Conservation (phyloP, 164 flowering plant species). For the Santalum album region DNA sequence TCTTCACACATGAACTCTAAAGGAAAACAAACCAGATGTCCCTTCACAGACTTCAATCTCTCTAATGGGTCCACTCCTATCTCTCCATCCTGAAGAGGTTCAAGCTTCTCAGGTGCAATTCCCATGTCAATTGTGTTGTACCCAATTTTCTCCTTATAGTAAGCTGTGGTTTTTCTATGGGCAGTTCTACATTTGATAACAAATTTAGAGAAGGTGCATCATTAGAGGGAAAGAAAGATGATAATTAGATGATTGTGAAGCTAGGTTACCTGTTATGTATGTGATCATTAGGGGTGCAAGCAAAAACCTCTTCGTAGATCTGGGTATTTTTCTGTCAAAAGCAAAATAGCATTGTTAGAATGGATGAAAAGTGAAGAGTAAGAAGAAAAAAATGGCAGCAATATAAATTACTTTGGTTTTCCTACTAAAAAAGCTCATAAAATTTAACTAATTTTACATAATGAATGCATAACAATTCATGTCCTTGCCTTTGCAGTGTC, state of each 20-base stretch:
- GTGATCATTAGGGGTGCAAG: background rate
- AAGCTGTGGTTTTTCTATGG: background rate
- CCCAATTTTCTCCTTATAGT: background rate
- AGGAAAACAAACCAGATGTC: background rate
- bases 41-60: background rate
- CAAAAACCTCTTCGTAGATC: background rate
- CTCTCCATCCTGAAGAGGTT: background rate
- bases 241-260: background rate
- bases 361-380: no score
- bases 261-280: background rate
- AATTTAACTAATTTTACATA: no score
- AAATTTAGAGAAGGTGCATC: background rate
- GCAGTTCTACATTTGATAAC: conserved; percentile 1
- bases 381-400: no score
- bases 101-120: background rate
- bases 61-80: background rate
- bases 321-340: background rate
- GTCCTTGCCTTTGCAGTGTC: conserved; percentile 1
- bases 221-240: background rate
- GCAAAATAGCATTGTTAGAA: background rate
- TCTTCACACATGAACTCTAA: background rate
- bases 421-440: no score
- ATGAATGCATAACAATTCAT: no score
- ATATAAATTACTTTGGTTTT: no score
- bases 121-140: background rate